phyloP scores from a whole-genome alignment of 2,329 filamentous ascomycete genomes.

The Venturia aucupariae region DNA sequence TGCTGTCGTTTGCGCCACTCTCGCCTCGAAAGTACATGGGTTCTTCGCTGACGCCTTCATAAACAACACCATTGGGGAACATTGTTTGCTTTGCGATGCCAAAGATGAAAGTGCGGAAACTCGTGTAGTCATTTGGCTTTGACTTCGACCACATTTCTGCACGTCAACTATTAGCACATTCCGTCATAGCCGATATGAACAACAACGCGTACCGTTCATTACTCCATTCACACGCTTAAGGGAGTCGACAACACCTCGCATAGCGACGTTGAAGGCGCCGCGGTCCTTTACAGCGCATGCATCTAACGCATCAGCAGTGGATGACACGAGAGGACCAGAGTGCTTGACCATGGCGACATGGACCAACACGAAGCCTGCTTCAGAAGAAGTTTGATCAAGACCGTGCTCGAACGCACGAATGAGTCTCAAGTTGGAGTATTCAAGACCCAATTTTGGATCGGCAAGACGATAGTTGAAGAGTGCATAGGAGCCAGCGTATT shows the following conservation, averaged over 20 bases:
- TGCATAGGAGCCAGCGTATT: slow-evolving; percentile 58
- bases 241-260: slow-evolving; percentile 44
- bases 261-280: slow-evolving; percentile 48
- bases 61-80: slow-evolving; percentile 87
- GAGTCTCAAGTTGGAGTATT: slow-evolving; percentile 61
- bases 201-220: slow-evolving; percentile 56
- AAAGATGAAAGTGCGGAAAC: slow-evolving; percentile 94
- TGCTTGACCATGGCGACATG: slow-evolving; percentile 94
- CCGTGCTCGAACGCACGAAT: slow-evolving; percentile 87
- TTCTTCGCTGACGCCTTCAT: slow-evolving; percentile 70
- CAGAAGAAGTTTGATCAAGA: slow-evolving; percentile 75
- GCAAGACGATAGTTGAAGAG: slow-evolving; percentile 55
- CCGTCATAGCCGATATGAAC: slow-evolving; percentile 10
- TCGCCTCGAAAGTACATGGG: slow-evolving; percentile 82
- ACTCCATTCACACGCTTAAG: slow-evolving; percentile 63
- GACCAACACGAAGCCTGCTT: slow-evolving; percentile 91
- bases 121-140: slow-evolving; percentile 73
- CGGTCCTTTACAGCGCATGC: slow-evolving; percentile 37
- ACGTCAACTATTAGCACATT: neutral
- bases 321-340: slow-evolving; percentile 67
- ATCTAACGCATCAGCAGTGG: slow-evolving; percentile 59
- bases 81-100: slow-evolving; percentile 89
- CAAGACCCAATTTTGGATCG: slow-evolving; percentile 44
- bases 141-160: slow-evolving; percentile 82
- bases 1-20: slow-evolving; percentile 88